Base-by-base conservation (phyloP, 495 filamentous ascomycete species). In the Podospora pseudopauciseta region DNA sequence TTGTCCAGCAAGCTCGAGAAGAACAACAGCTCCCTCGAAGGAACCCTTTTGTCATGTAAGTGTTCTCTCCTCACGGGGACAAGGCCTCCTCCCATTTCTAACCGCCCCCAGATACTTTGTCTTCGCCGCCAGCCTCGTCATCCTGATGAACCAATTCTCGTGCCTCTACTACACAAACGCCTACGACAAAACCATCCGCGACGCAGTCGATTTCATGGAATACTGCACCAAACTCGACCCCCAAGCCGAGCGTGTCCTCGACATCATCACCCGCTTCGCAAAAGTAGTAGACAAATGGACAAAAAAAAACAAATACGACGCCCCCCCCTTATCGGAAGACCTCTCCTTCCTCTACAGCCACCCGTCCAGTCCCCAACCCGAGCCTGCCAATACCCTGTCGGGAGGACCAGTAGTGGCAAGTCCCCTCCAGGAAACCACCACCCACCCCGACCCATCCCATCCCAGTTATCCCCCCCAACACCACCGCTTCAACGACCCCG, bases 121-220 rank as follows among this genome's bases (percentile, higher is more conserved):
- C 63, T 92, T 93, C 74, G 86, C 90, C 44, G 89, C 89, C 2
- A 88, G 89, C 3, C 80, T 92, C 4, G 84, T 92, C 11, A 80
- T 92, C 3, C 81, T 89, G 32, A 85, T 89, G 64, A 90, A 90
- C 64, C 88, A 90, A 71, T 92, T 92, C 70, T 86, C 88, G 3
- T 83, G 81, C 27, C 83, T 91, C 27, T 89, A 87, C 72, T 81
- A 81, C 64, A 83, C 87, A 20, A 77, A 85, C 5, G 82, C 83
- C 1, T 83, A 88, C 5, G 81, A 83, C 54, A 76, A 79, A 49
- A 86, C 84, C 19, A 84, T 91, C 69, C 74, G 74, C 23, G 88
- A 89, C 66, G 83, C 87, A 18, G 83, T 91, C 60, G 78, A 73
- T 4, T 88, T 91, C 60, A 83, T 92, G 64, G 77, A 76, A 0